Conservation (phyloP, 78 protist genomes). For the Tieghemostelium lacteum region DNA sequence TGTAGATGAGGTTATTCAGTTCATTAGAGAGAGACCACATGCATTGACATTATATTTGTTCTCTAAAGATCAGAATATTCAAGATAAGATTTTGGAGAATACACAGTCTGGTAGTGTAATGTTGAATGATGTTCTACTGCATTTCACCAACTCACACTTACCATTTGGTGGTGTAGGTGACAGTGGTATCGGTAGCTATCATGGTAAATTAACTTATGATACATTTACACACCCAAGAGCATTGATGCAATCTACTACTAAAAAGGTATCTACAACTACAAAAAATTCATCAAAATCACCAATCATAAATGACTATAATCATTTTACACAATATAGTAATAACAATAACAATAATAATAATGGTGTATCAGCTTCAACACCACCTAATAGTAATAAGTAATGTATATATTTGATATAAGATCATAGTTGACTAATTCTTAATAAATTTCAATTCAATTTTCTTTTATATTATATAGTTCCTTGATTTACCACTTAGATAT, state of each 20-base stretch:
- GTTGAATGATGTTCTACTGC: conserved; percentile 74
- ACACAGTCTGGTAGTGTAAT: conserved; percentile 61
- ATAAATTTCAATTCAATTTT: neutral
- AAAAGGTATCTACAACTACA: conserved; percentile 18
- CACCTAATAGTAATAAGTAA: neutral
- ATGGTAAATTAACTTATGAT: conserved; percentile 86
- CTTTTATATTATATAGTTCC: neutral
- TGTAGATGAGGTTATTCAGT: conserved; percentile 73
- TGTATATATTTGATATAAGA: neutral
- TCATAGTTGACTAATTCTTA: neutral
- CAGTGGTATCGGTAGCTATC: conserved; percentile 92
- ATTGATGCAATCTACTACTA: conserved; percentile 66
- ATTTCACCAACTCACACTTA: conserved; percentile 62
- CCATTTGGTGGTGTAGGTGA: conserved; percentile 99
- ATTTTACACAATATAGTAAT: neutral
- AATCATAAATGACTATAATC: neutral
- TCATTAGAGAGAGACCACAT: conserved; percentile 54
- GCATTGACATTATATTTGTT: conserved; percentile 94
- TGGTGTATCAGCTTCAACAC: no score
- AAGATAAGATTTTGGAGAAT: conserved; percentile 39
- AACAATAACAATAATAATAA: neutral
- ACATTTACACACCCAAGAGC: conserved; percentile 85
- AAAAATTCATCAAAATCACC: neutral
- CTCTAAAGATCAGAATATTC: conserved; percentile 53
- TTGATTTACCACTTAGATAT: conserved; percentile 58